Percentiles rank a stretch among this genome's conserved stretches.
Conservation (phyloP, 1,284 basidiomycete genomes). For the Cryptococcus hybrid region DNA sequence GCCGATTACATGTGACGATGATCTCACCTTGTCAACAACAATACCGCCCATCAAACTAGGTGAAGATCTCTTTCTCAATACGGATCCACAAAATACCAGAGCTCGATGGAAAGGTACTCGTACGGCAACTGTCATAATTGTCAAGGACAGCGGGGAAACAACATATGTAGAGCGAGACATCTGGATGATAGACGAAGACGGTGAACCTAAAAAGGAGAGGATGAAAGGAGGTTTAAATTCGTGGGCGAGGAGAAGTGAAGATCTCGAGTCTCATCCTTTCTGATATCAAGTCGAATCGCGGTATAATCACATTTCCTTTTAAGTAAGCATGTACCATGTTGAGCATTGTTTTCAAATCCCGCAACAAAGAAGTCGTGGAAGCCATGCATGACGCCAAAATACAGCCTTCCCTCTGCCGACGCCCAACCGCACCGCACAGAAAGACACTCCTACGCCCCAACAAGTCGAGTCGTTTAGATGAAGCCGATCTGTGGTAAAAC, state of each 20-base stretch:
- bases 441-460: neutral
- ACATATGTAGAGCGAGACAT: conserved; percentile 46
- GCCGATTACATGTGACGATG: conserved; percentile 18
- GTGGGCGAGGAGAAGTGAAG: conserved; percentile 8
- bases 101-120: conserved; percentile 44
- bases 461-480: conserved; percentile 40
- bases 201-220: conserved; percentile 19
- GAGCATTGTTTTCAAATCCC: no score
- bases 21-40: conserved; percentile 26
- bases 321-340: no score
- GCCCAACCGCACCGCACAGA: neutral
- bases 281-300: no score
- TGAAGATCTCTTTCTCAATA: neutral
- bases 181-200: conserved; percentile 23
- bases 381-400: conserved; percentile 24
- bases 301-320: no score
- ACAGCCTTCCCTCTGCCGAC: conserved; percentile 8
- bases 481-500: conserved; percentile 53
- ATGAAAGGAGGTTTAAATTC: conserved; percentile 25
- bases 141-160: conserved; percentile 37
- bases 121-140: conserved; percentile 42
- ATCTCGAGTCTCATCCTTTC: no score
- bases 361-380: conserved; percentile 12
- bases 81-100: neutral
- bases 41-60: conserved; percentile 28